Base-by-base conservation (phyloP, 2,329 filamentous ascomycete genomes). In the Drechslera avenae region DNA sequence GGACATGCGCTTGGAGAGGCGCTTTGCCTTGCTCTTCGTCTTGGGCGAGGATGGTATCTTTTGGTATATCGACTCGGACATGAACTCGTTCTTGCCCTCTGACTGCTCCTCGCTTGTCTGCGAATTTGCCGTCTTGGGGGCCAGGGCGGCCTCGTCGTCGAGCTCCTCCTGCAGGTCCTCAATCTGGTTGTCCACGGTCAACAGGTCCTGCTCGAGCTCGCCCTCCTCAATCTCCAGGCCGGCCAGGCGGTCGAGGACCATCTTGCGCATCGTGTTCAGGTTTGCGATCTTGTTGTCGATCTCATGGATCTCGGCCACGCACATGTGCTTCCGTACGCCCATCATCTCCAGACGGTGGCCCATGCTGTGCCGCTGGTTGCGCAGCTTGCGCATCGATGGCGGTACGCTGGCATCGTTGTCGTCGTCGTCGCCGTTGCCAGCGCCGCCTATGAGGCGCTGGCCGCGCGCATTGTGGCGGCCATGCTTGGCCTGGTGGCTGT, bases 241-340 rank as follows among this genome's bases (percentile, higher is more conserved):
- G 1, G 92, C 92, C 60, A 99, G 75, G 56, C 94, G 83, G 47
- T 97, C 91, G 50, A 99, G 75, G 37, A 97, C 89, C 54, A 97
- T 95, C 68, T 87, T 89, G 60, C 94, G 87, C 91, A 97, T 97
- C 56, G 86, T 90, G 63, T 91, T 88, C 46, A 99, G 79, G 73
- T 97, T 97, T 54, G 90, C 85, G 57, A 99, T 93, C 75, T 97
- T 99, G 76, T 89, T 92, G 76, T 99, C 94, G 54, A 99, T 96
- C 68, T 99, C 94, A 53, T 86, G 86, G 52, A 99, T 97, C 74
- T 99, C 94, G 57, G 90, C 89, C 66, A 91, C 94, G 62, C 92
- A 93, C 93, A 99, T 97, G 69, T 94, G 96, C 75, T 99, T 99
- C 52, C 94, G 85, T 56, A 97, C 86, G 3, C 88, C 84, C 77